Conservation (phyloP, 495 filamentous ascomycete genomes). For the Lichina pygmaea region DNA sequence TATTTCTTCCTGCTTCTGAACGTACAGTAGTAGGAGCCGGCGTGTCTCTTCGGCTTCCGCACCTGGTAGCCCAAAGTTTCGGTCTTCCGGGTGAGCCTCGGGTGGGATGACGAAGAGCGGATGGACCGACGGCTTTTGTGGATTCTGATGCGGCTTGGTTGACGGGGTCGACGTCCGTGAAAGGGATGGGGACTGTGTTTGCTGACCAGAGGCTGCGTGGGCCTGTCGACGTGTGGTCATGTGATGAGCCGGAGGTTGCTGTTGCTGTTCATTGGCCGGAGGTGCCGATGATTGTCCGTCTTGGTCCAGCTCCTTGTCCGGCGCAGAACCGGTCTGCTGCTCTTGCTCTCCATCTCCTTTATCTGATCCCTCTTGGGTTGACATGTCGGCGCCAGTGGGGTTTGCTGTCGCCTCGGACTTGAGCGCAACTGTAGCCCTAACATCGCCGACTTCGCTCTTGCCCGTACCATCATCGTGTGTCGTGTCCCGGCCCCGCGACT, state of each 20-base stretch:
- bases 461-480: too few relatives aligned
- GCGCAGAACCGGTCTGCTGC: too few relatives aligned
- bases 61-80: slow-evolving; percentile 53
- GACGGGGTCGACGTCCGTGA: slow-evolving; percentile 1
- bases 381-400: too few relatives aligned
- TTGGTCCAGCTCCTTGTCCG: too few relatives aligned
- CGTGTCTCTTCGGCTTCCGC: slow-evolving; percentile 74
- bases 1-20: slow-evolving; percentile 90
- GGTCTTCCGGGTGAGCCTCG: slow-evolving; percentile 35
- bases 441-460: too few relatives aligned
- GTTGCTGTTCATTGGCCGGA: slow-evolving; percentile 4
- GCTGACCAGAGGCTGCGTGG: slow-evolving; percentile 15
- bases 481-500: too few relatives aligned
- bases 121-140: slow-evolving; percentile 16
- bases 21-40: slow-evolving; percentile 54
- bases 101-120: slow-evolving; percentile 60
- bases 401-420: too few relatives aligned
- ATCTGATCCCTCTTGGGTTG: too few relatives aligned
- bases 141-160: background rate
- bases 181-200: background rate
- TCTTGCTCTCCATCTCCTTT: too few relatives aligned
- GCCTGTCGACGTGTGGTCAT: slow-evolving; percentile 45
- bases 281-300: too few relatives aligned
- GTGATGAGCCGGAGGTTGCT: slow-evolving; percentile 21
- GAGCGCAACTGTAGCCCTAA: too few relatives aligned